A percentile compares a stretch with the other conserved stretches of the same genome.
phyloP scores from a whole-genome alignment of 1,284 basidiomycete genomes.

The Entoloma clypeatum region DNA sequence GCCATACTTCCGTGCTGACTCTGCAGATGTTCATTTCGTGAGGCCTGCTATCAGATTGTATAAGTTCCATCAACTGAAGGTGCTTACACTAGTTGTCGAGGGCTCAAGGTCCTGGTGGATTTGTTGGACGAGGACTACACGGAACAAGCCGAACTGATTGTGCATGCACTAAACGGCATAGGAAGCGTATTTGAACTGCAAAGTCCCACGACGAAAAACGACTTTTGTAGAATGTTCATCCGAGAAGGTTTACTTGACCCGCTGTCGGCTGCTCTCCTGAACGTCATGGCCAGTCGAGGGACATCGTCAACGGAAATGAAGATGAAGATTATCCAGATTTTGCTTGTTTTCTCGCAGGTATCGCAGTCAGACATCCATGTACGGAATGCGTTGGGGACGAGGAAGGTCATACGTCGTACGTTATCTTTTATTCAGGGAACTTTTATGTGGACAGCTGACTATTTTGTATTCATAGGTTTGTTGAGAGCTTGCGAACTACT shows the following conservation, averaged over 20 bases:
- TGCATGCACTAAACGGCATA: constrained; percentile 92
- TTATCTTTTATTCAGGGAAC: constrained; percentile 17
- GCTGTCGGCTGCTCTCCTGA: constrained; percentile 83
- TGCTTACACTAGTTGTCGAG: constrained; percentile 70
- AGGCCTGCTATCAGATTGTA: constrained; percentile 28
- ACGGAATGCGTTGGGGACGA: constrained; percentile 83
- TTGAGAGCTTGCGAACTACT: constrained; percentile 81
- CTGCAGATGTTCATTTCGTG: constrained; percentile 97
- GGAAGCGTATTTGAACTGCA: constrained; percentile 93
- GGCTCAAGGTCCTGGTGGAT: constrained; percentile 90
- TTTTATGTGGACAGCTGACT: constrained; percentile 9
- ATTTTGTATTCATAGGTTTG: constrained; percentile 49
- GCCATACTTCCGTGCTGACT: constrained; percentile 89
- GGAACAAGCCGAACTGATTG: constrained; percentile 86
- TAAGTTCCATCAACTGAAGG: constrained; percentile 5
- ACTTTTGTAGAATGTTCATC: constrained; percentile 98
- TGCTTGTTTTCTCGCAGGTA: constrained; percentile 93
- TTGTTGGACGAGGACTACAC: constrained; percentile 95
- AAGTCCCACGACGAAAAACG: constrained; percentile 94
- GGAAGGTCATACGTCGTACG: constrained; percentile 87
- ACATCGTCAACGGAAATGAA: constrained; percentile 73
- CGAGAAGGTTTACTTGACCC: constrained; percentile 93
- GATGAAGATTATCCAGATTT: constrained; percentile 84
- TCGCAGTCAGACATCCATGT: constrained; percentile 93
- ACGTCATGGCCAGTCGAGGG: constrained; percentile 77